Evolutionary conservation across 352 stramenopile genomes (phyloP).

Genomic region (Achlya hypogyna): DNA sequence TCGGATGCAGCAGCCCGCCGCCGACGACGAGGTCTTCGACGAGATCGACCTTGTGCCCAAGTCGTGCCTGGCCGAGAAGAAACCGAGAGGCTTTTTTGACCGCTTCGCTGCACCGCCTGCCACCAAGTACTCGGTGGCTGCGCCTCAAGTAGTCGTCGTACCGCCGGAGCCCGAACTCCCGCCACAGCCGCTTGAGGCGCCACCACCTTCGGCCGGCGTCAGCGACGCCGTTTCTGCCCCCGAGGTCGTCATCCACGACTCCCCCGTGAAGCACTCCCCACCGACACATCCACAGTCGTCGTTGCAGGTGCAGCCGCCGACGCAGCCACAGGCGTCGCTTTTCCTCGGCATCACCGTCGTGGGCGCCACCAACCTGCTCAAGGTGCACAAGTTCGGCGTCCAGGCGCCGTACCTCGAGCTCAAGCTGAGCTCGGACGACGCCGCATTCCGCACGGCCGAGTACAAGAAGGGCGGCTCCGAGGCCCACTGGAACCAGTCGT

Average conservation of each 20-base stretch:
- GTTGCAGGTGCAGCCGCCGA: not conserved
- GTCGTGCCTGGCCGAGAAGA: not conserved
- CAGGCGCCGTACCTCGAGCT: slow-evolving; percentile 21
- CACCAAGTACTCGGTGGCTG: not conserved
- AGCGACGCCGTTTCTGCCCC: not conserved
- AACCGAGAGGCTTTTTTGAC: not conserved
- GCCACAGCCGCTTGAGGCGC: not conserved
- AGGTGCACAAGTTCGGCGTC: slow-evolving; percentile 22
- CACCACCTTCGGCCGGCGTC: not conserved
- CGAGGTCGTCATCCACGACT: slow-evolving; percentile 19
- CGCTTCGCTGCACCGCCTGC: not conserved
- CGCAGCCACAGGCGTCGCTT: not conserved
- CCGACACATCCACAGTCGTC: not conserved
- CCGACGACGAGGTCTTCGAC: not conserved
- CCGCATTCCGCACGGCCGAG: slow-evolving; percentile 32
- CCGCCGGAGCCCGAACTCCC: too few relatives aligned
- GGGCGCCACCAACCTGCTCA: slow-evolving; percentile 14
- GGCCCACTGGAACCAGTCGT: slow-evolving; percentile 77
- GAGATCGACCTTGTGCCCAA: slow-evolving; percentile 7
- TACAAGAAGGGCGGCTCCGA: slow-evolving; percentile 79
- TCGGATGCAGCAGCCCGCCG: not conserved
- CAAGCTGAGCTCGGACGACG: slow-evolving; percentile 15
- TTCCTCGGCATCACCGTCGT: slow-evolving; percentile 15
- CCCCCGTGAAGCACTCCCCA: slow-evolving; percentile 2
- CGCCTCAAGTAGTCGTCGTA: not conserved